phyloP scores from a whole-genome alignment of 2,329 filamentous ascomycete species.

The Arachnomyces sp. region DNA sequence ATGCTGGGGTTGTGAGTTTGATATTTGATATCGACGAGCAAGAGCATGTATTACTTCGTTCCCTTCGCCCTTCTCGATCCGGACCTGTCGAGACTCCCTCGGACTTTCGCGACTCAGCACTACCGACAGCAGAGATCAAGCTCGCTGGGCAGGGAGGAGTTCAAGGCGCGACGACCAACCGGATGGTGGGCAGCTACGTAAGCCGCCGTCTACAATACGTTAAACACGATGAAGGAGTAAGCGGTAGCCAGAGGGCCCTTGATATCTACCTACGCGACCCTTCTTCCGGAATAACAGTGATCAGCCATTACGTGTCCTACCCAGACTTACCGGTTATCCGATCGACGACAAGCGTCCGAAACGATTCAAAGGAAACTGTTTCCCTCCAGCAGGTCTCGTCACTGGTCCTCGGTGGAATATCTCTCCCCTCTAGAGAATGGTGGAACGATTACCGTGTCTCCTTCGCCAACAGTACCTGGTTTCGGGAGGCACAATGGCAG shows the following conservation, averaged over 20 bases:
- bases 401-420: conserved; percentile 17
- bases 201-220: no score
- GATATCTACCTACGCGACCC: conserved; percentile 14
- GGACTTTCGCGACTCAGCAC: no score
- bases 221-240: no score
- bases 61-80: conserved; percentile 12
- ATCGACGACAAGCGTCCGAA: conserved; percentile 15
- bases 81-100: no score
- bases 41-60: conserved; percentile 5
- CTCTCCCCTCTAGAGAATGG: conserved; percentile 10
- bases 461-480: conserved; percentile 24
- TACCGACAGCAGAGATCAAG: no score
- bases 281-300: conserved; percentile 12
- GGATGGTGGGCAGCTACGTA: no score
- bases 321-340: conserved; percentile 13
- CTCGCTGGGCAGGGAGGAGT: no score
- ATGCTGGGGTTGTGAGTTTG: no score
- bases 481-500: conserved; percentile 28
- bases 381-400: conserved; percentile 18
- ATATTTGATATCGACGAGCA: no score
- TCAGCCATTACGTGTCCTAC: conserved; percentile 16
- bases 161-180: no score
- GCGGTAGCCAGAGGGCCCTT: conserved; percentile 6
- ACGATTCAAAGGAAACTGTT: conserved; percentile 10
- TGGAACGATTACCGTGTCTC: conserved; percentile 20